Percentiles rank a stretch among this genome's conserved stretches.
Conservation (phyloP, 2,329 filamentous ascomycete species). For the Ambrosiella xylebori region DNA sequence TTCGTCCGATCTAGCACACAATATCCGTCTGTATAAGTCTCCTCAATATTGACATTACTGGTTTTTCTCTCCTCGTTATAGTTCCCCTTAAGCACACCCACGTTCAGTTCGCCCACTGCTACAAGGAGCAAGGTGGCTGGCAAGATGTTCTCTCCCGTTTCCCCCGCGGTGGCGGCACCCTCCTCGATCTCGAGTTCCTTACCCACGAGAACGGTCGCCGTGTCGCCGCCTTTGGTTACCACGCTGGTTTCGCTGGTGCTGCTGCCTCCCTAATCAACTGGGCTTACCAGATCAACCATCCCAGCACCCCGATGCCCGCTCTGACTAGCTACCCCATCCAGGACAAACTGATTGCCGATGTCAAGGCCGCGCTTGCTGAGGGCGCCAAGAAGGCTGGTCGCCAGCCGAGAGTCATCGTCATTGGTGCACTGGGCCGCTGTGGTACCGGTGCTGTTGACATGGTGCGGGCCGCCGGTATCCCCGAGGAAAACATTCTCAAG, state of each 20-base stretch:
- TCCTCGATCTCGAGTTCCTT: constrained; percentile 80
- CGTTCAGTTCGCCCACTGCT: constrained; percentile 57
- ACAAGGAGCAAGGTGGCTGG: constrained; percentile 66
- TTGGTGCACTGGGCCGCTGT: constrained; percentile 71
- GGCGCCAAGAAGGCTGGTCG: constrained; percentile 47
- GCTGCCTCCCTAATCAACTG: constrained; percentile 65
- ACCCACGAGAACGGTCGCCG: constrained; percentile 50
- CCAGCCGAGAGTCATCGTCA: constrained; percentile 60
- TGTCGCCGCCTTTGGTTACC: constrained; percentile 56
- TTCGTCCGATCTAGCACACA: neutral
- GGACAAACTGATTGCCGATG: constrained; percentile 44
- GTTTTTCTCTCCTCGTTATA: constrained; percentile 11
- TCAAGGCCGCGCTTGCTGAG: constrained; percentile 52
- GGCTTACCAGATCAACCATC: constrained; percentile 64
- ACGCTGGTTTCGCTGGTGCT: constrained; percentile 59
- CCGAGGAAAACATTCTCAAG: constrained; percentile 33
- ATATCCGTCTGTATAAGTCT: neutral
- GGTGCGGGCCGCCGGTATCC: constrained; percentile 47
- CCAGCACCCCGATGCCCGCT: constrained; percentile 47
- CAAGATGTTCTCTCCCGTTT: constrained; percentile 65
- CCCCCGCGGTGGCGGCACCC: constrained; percentile 54
- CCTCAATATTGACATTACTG: neutral
- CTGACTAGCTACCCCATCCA: constrained; percentile 59
- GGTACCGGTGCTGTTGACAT: constrained; percentile 73
- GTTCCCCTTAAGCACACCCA: constrained; percentile 56